Evolutionary conservation across 148 eudicot genomes (phyloP).

Genomic region (Rhododendron vialii): DNA sequence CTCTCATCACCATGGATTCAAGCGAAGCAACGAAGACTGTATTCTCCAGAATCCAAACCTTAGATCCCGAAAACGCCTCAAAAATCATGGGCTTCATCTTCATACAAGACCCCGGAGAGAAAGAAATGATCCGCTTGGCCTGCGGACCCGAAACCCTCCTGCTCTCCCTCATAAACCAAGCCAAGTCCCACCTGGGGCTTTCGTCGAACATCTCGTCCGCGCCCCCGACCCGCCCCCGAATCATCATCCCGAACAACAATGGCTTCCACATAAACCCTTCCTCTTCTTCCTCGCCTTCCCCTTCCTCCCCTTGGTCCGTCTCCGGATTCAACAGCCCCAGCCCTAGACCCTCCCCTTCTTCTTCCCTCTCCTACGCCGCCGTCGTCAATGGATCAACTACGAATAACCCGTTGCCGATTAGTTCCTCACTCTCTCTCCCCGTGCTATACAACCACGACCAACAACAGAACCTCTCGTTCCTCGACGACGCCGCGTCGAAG

Average conservation of each 20-base stretch:
- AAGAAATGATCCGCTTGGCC: conserved; percentile 70
- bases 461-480: conserved; percentile 12
- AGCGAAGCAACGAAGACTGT: conserved; percentile 56
- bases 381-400: conserved; percentile 37
- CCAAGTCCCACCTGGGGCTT: conserved; percentile 39
- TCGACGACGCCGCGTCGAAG: conserved; percentile 34
- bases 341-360: conserved; percentile 28
- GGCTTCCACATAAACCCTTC: conserved; percentile 41
- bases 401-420: conserved; percentile 15
- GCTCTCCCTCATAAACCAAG: conserved; percentile 40
- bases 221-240: conserved; percentile 31
- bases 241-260: conserved; percentile 28
- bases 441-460: conserved; percentile 2
- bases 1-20: conserved; percentile 50
- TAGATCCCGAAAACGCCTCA: conserved; percentile 78
- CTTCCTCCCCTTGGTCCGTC: conserved; percentile 57
- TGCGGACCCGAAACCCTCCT: conserved; percentile 50
- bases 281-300: conserved; percentile 28
- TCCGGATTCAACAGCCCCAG: conserved; percentile 38
- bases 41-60: conserved; percentile 41
- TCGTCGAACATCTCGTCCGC: conserved; percentile 44
- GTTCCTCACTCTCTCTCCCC: conserved; percentile 24
- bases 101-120: conserved; percentile 53
- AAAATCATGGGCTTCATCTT: conserved; percentile 68
- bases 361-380: conserved; percentile 50